phyloP scores from a whole-genome alignment of 208 protist genomes.

The Leishmania arabica region DNA sequence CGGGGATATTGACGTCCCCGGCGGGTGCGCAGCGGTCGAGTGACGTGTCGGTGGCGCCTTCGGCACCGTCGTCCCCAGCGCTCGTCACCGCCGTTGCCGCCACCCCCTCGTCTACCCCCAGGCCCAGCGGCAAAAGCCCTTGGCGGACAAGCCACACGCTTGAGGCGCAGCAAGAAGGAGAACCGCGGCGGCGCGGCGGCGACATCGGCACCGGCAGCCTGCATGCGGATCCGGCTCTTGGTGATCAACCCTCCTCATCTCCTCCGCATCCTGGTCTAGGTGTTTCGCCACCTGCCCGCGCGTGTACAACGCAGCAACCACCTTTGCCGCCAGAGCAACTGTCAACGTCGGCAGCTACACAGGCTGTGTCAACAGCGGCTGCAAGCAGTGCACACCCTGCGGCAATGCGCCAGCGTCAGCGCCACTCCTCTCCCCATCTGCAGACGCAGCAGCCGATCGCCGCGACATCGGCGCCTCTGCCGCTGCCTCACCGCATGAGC shows the following conservation, averaged over 20 bases:
- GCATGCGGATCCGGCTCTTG: background rate
- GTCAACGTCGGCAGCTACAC: background rate
- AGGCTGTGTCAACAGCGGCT: background rate
- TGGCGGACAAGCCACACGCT: background rate
- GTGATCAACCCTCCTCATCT: background rate
- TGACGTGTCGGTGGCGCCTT: background rate
- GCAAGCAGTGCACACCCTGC: constrained; percentile 14
- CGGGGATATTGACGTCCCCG: background rate
- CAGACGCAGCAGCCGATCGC: constrained; percentile 4
- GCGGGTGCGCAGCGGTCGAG: background rate
- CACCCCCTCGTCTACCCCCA: background rate
- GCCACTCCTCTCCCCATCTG: background rate
- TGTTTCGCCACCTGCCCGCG: background rate
- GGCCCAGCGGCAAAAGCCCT: background rate
- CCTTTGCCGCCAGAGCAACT: background rate
- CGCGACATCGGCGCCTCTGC: background rate
- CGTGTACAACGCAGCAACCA: background rate
- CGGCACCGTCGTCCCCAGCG: background rate
- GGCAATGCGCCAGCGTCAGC: background rate
- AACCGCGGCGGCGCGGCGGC: background rate
- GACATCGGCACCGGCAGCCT: background rate
- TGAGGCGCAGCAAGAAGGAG: background rate
- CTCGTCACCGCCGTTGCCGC: background rate
- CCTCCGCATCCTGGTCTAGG: background rate
- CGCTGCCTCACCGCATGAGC: too few relatives aligned